Percentiles rank a stretch among this genome's conserved stretches.
These are phyloP conservation scores for Pyronema omphalodes DNA, from an alignment of 495 filamentous ascomycete genomes.

Conservation along the genomic window DNA sequence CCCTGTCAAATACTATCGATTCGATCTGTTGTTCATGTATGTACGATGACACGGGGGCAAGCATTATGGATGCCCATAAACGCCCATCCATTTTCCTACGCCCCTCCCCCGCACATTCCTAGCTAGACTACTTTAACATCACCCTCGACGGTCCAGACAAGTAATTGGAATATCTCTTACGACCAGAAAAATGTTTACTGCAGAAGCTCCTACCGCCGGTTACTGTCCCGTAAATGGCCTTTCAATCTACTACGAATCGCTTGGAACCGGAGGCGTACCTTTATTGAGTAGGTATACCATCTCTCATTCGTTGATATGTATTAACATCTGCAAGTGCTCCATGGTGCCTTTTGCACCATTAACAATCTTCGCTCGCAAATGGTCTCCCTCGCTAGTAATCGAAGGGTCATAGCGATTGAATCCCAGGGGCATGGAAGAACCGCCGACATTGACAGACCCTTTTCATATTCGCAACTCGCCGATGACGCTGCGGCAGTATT, in stretches of 20 bases:
- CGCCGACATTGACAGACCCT: not conserved
- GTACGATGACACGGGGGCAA: no score
- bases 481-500: not conserved
- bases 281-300: not conserved
- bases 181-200: not conserved
- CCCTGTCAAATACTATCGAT: no score
- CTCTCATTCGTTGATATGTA: not conserved
- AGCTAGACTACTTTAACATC: no score
- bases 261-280: not conserved
- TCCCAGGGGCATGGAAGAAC: not conserved
- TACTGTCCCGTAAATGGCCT: not conserved
- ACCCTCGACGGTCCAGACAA: no score
- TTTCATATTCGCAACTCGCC: not conserved
- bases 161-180: no score
- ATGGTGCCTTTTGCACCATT: not conserved
- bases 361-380: not conserved
- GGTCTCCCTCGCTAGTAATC: not conserved
- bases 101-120: no score
- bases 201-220: not conserved
- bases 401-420: not conserved
- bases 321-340: not conserved
- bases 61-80: no score
- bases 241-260: conserved; percentile 1
- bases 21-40: no score
- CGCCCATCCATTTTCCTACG: no score